Evolutionary conservation across 257 asterid genomes (phyloP), one percentile per base, ranked within the genome.

Genomic region (Salvia hispanica): DNA sequence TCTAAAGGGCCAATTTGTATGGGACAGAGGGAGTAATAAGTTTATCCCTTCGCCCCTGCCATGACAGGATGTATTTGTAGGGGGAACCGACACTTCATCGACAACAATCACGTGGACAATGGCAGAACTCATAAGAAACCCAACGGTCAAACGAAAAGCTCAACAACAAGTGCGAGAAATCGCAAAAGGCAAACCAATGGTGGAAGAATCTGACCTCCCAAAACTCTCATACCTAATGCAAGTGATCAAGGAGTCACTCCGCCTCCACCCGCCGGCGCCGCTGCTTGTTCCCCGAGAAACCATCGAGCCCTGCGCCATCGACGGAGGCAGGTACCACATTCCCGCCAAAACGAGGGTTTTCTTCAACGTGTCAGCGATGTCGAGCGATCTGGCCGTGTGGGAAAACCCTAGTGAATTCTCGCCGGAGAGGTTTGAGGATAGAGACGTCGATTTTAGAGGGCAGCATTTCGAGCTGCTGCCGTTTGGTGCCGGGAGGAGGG

Each of bases 401-500:
- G 72, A 62, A 5, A 34, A 80, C 12, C 88, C 88, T 0, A 53
- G 62, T 2, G 54, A 58, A 2, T 79, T 83, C 58, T 40, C 18
- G 42, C 89, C 89, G 0, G 86, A 83, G 69, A 81, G 83, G 50
- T 83, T 83, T 43, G 33, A 37, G 65, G 45, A 74, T 3, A 71
- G 68, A 36, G 12, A 63, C 0, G 55, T 76, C 3, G 88, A 85
- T 51, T 83, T 50, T 7, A 72, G 54, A 68, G 88, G 88, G 6
- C 67, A 74, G 14, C 67, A 75, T 46, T 85, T 47, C 3, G 85
- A 81, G 80, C 34, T 77, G 3, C 39, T 85, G n/a, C 88, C 86
- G 14, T 85, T 85, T 62, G 91, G 87, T 3, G 79, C 76, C 6
- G 88, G 88, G 0, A 70, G 86, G 57, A 73, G 91, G 52, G 74